phyloP scores from a whole-genome alignment of 164 flowering plant genomes.

The Chloranthus sessilifolius region DNA sequence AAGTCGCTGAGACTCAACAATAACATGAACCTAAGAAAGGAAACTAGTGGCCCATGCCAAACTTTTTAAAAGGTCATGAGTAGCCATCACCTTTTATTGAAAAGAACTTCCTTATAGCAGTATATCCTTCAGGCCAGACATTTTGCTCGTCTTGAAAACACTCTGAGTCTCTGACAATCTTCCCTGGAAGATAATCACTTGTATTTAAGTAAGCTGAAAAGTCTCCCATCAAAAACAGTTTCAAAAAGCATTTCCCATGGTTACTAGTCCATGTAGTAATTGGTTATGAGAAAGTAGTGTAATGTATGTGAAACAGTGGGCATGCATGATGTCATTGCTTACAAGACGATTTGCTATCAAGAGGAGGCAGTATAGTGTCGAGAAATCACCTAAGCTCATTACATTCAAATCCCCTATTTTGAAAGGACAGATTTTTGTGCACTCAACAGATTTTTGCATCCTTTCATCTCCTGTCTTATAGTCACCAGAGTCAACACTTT shows the following conservation, averaged over 20 bases:
- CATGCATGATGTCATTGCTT: too few species aligned
- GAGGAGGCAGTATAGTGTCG: too few species aligned
- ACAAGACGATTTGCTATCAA: too few species aligned
- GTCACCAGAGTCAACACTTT: slow-evolving; percentile 33
- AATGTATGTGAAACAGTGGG: too few species aligned
- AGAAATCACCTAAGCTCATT: slow-evolving; percentile 53
- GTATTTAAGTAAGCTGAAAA: neutral
- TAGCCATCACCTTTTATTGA: slow-evolving; percentile 39
- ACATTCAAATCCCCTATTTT: slow-evolving; percentile 54
- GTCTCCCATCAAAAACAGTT: slow-evolving; percentile 4
- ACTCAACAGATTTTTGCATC: slow-evolving; percentile 11
- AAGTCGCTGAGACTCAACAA: too few species aligned
- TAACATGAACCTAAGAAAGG: too few species aligned
- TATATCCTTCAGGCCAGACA: slow-evolving; percentile 78
- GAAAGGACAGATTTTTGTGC: slow-evolving; percentile 29
- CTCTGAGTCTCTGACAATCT: slow-evolving; percentile 55
- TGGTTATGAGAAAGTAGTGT: too few species aligned
- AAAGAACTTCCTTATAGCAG: slow-evolving; percentile 57
- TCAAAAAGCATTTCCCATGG: neutral
- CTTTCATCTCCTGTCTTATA: slow-evolving; percentile 24
- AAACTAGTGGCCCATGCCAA: too few species aligned
- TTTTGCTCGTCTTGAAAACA: slow-evolving; percentile 42
- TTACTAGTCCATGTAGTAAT: too few species aligned
- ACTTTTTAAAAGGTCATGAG: neutral
- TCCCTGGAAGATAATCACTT: slow-evolving; percentile 41